Evolutionary conservation across 306 rosid genomes (phyloP).

Genomic region (Medicago lupulina): DNA sequence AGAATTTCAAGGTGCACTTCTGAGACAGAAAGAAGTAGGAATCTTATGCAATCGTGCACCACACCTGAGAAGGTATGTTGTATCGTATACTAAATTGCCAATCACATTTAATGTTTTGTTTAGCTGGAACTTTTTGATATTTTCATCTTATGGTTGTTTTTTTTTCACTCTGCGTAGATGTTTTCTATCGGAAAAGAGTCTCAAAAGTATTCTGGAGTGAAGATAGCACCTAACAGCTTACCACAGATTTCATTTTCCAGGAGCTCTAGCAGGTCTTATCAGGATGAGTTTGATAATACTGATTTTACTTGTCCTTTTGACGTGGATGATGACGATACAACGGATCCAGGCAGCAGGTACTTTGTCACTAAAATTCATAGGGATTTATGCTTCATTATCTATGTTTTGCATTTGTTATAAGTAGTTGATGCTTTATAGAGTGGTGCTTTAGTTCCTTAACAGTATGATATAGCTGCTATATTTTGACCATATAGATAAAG

Average conservation of each 20-base stretch:
- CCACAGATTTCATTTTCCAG: slow-evolving; percentile 76
- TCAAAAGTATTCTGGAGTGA: slow-evolving; percentile 62
- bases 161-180: slow-evolving; percentile 49
- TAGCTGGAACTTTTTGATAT: background rate
- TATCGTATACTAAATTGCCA: slow-evolving; percentile 22
- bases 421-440: slow-evolving; percentile 9
- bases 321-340: slow-evolving; percentile 75
- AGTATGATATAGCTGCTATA: background rate
- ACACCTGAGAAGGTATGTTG: slow-evolving; percentile 68
- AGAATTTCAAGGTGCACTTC: slow-evolving; percentile 46
- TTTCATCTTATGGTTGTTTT: slow-evolving; percentile 35
- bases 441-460: background rate
- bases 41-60: slow-evolving; percentile 50
- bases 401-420: background rate
- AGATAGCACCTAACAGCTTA: slow-evolving; percentile 57
- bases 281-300: slow-evolving; percentile 71
- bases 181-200: slow-evolving; percentile 66
- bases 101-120: slow-evolving; percentile 18
- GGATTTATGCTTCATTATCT: slow-evolving; percentile 35
- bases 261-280: slow-evolving; percentile 88
- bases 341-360: slow-evolving; percentile 89
- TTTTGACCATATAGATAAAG: background rate
- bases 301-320: slow-evolving; percentile 85
- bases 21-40: slow-evolving; percentile 54
- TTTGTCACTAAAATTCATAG: slow-evolving; percentile 22